phyloP scores from a whole-genome alignment of 768 basidiomycete genomes.

The Gloeophyllum trabeum region DNA sequence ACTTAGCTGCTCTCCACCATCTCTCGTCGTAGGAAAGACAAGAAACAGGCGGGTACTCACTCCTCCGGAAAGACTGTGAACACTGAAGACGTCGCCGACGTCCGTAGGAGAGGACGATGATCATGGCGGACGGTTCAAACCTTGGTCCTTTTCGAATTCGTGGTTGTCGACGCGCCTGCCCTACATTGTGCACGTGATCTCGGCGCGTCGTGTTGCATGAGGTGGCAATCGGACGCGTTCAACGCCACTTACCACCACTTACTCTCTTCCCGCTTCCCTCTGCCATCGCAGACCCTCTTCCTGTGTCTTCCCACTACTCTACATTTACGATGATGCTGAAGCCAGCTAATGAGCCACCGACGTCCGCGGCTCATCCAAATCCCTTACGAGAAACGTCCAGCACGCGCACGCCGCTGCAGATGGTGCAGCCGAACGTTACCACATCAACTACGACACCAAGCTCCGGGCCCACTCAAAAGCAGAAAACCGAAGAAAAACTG shows the following conservation, averaged over 20 bases:
- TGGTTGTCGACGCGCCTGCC: neutral
- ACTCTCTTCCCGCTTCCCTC: neutral
- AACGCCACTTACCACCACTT: neutral
- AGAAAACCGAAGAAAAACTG: neutral
- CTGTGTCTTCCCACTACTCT: neutral
- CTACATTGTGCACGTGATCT: neutral
- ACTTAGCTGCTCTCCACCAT: no score
- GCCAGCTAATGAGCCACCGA: neutral
- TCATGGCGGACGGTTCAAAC: no score
- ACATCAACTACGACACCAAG: no score
- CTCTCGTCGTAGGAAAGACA: no score
- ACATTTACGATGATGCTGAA: neutral
- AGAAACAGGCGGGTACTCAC: no score
- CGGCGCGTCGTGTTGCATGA: neutral
- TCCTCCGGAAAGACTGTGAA: no score
- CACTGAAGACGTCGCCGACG: no score
- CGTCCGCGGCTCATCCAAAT: neutral
- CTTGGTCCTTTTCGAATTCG: no score
- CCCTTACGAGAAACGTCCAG: neutral
- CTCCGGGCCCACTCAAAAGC: neutral
- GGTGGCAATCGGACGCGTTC: neutral
- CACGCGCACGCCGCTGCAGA: neutral
- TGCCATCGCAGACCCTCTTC: neutral
- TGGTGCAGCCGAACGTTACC: neutral
- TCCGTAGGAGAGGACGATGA: no score